These are phyloP conservation scores for Melastoma candidum DNA, from an alignment of 441 rosid genomes.

Conservation along the genomic window DNA sequence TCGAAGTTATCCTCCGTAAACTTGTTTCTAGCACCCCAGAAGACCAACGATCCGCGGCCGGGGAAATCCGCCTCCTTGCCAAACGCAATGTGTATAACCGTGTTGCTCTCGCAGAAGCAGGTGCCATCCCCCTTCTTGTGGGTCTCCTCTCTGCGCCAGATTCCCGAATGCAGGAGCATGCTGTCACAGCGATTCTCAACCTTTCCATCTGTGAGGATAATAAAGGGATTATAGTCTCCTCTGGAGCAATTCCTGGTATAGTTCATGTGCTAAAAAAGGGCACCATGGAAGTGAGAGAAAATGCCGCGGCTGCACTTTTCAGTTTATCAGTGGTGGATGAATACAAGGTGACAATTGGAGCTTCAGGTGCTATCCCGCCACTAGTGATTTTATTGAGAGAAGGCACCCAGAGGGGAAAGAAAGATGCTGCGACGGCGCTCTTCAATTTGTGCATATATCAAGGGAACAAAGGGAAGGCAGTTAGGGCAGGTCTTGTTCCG, in stretches of 20 bases:
- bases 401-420: conserved; percentile 49
- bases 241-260: conserved; percentile 48
- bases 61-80: conserved; percentile 46
- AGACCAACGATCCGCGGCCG: conserved; percentile 40
- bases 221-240: conserved; percentile 40
- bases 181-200: conserved; percentile 56
- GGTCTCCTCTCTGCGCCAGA: conserved; percentile 38
- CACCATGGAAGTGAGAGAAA: conserved; percentile 41
- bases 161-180: conserved; percentile 39
- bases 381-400: conserved; percentile 33
- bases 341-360: conserved; percentile 44
- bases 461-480: conserved; percentile 41
- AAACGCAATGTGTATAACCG: conserved; percentile 51
- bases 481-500: conserved; percentile 38
- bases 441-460: conserved; percentile 44
- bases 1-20: conserved; percentile 34
- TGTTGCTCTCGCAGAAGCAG: conserved; percentile 34
- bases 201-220: conserved; percentile 51
- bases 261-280: conserved; percentile 39
- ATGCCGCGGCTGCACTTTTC: conserved; percentile 58
- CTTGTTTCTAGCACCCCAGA: conserved; percentile 40
- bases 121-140: conserved; percentile 40
- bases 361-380: conserved; percentile 41
- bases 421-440: conserved; percentile 57
- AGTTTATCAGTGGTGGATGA: conserved; percentile 52